These are phyloP conservation scores for Saccharomycopsis crataegensis DNA, from an alignment of 1,139 yeast species.

Conservation along the genomic window DNA sequence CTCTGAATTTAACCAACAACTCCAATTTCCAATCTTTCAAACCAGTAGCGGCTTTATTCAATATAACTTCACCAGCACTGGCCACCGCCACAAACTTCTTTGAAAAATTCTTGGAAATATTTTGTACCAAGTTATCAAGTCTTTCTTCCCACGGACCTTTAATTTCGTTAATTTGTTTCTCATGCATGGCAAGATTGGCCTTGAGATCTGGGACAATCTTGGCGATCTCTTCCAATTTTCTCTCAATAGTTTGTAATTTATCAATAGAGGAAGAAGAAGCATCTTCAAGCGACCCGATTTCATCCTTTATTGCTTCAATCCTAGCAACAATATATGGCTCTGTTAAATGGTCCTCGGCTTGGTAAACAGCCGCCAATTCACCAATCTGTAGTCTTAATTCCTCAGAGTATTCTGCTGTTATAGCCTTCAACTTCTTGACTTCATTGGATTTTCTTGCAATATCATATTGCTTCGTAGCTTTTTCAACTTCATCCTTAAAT, in stretches of 20 bases:
- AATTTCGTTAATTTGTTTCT: constrained; percentile 34
- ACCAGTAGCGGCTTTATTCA: constrained; percentile 44
- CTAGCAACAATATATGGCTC: constrained; percentile 30
- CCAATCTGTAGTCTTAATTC: constrained; percentile 39
- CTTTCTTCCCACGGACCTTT: constrained; percentile 51
- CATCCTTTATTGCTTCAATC: constrained; percentile 32
- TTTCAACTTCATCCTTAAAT: constrained; percentile 32
- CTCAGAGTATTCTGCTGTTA: constrained; percentile 34
- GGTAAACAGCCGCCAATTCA: constrained; percentile 38
- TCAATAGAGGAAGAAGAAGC: constrained; percentile 36
- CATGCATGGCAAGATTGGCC: constrained; percentile 23
- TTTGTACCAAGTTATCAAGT: constrained; percentile 40
- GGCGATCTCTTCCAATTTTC: constrained; percentile 23
- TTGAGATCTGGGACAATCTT: constrained; percentile 27
- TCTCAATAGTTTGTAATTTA: constrained; percentile 31
- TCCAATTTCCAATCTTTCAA: constrained; percentile 78
- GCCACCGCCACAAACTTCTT: constrained; percentile 67
- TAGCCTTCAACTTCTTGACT: constrained; percentile 35
- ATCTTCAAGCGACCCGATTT: constrained; percentile 29
- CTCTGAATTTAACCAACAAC: constrained; percentile 80
- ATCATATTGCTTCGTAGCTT: constrained; percentile 37
- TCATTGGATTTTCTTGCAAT: constrained; percentile 40
- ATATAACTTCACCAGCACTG: constrained; percentile 71
- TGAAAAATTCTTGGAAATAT: constrained; percentile 58
- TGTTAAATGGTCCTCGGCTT: constrained; percentile 36